Base-by-base conservation (phyloP, 257 asterid genomes). In the Cinchona pubescens region DNA sequence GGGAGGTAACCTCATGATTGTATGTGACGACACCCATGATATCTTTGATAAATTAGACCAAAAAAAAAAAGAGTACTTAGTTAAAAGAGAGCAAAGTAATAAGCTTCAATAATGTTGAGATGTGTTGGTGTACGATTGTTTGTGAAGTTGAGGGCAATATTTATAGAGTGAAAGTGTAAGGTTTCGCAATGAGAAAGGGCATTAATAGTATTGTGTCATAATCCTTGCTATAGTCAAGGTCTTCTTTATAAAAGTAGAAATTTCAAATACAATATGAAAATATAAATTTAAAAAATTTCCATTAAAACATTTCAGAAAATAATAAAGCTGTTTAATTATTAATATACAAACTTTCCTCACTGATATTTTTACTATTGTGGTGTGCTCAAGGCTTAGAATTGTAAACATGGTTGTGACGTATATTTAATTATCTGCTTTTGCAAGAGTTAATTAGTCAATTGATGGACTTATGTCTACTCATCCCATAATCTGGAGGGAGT, bases 11-110 rank as follows among this genome's bases (percentile, higher is more conserved):
- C 43, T 85, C 86, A 1, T 67, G 63, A 21, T 86, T 85, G 64
- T 77, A 80, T 49, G 73, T 80, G 55, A 84, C 73, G 5, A 72
- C 79, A 64, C 80, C 90, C 94, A 87, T 89, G 43, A n/a, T 78
- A 35, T 3, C 13, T 2, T 11, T 1, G n/a, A 19, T 3, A 32
- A 12, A 40, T 49, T 51, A 21, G 15, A n/a, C 15, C 6, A n/a
- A 25, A 34, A 25, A 49, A 23, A 25, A 9, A 2, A 25, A 1
- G 25, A 11, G 18, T 29, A 25, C 25, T 13, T 7, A 3, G 14
- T 13, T 7, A 3, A 7, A 29, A 16, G 62, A 62, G 11, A 35
- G 27, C 53, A 25, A 37, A 43, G 32, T 3, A 29, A 30, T 3
- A 29, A 30, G 32, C 59, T 68, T 42, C 14, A 25, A 8, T 32